Conservation (phyloP, 2,329 filamentous ascomycete genomes). For the Fusarium chuoi region DNA sequence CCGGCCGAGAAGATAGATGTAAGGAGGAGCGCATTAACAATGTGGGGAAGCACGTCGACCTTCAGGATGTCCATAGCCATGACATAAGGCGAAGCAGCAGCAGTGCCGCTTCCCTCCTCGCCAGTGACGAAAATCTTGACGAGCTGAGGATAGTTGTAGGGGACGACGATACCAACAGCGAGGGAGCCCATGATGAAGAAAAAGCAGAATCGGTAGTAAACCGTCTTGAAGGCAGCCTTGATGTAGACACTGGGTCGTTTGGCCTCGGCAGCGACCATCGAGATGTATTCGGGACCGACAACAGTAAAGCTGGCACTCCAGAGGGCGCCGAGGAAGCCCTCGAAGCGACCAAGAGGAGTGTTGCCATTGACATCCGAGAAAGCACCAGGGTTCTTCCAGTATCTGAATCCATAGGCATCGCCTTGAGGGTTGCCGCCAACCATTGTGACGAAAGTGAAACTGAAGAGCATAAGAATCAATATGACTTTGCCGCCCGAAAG, state of each 20-base stretch:
- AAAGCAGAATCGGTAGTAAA: slow-evolving; percentile 76
- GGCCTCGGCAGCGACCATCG: slow-evolving; percentile 75
- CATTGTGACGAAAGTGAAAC: slow-evolving; percentile 84
- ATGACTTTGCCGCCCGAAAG: slow-evolving; percentile 71
- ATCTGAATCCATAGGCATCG: slow-evolving; percentile 76
- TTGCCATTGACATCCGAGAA: slow-evolving; percentile 63
- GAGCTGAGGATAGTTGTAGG: slow-evolving; percentile 70
- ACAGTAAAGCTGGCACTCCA: slow-evolving; percentile 73
- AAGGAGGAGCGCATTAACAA: slow-evolving; percentile 65
- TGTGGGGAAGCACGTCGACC: slow-evolving; percentile 63
- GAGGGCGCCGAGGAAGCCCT: slow-evolving; percentile 75
- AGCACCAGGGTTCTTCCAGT: slow-evolving; percentile 63
- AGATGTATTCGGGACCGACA: slow-evolving; percentile 74
- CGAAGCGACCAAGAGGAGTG: slow-evolving; percentile 72
- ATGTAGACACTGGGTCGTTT: slow-evolving; percentile 71
- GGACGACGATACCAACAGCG: slow-evolving; percentile 72
- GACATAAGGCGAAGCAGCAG: slow-evolving; percentile 70
- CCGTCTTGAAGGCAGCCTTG: slow-evolving; percentile 76
- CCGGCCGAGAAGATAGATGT: slow-evolving; percentile 59
- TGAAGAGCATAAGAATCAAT: slow-evolving; percentile 73
- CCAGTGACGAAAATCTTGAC: slow-evolving; percentile 58
- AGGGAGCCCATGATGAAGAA: slow-evolving; percentile 79
- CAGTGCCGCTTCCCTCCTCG: slow-evolving; percentile 52
- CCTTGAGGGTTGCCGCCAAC: slow-evolving; percentile 78
- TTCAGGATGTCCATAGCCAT: slow-evolving; percentile 69